phyloP scores from a whole-genome alignment of 768 basidiomycete genomes.

The Mycena leptocephala region DNA sequence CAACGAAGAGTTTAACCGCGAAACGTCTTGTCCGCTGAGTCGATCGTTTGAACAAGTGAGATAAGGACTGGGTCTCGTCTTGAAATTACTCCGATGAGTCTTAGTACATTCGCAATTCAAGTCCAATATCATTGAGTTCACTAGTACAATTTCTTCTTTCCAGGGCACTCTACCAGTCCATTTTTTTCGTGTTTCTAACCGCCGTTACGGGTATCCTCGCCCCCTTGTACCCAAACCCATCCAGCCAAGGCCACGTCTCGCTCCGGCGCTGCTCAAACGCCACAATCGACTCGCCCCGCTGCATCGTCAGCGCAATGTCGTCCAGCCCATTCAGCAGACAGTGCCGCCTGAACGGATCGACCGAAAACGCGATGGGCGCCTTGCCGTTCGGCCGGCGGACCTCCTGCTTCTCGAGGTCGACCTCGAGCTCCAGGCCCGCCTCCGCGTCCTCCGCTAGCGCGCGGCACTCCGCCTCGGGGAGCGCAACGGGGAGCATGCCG shows the following conservation, averaged over 20 bases:
- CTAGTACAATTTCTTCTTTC: slow-evolving; percentile 17
- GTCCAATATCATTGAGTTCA: not conserved
- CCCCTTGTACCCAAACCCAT: slow-evolving; percentile 93
- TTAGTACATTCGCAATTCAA: too few species aligned
- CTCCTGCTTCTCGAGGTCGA: slow-evolving; percentile 89
- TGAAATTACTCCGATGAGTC: too few species aligned
- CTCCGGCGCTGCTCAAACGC: slow-evolving; percentile 87
- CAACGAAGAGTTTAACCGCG: not conserved
- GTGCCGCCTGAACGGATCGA: slow-evolving; percentile 93
- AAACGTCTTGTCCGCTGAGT: not conserved
- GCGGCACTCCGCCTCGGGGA: slow-evolving; percentile 81
- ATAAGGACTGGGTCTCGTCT: too few species aligned
- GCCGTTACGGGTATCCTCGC: slow-evolving; percentile 76
- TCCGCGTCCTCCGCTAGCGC: slow-evolving; percentile 85
- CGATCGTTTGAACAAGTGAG: not conserved
- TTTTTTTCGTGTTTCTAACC: slow-evolving; percentile 62
- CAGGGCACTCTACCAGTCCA: slow-evolving; percentile 77
- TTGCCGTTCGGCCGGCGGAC: slow-evolving; percentile 84
- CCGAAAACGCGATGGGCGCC: slow-evolving; percentile 80
- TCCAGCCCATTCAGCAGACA: slow-evolving; percentile 97
- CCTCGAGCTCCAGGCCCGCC: slow-evolving; percentile 82
- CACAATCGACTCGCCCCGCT: slow-evolving; percentile 80
- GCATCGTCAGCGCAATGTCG: slow-evolving; percentile 95
- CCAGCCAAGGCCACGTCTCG: slow-evolving; percentile 94
- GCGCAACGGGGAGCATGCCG: slow-evolving; percentile 87